phyloP scores from a whole-genome alignment of 768 basidiomycete genomes.

The Tricholoma hemisulphureum region DNA sequence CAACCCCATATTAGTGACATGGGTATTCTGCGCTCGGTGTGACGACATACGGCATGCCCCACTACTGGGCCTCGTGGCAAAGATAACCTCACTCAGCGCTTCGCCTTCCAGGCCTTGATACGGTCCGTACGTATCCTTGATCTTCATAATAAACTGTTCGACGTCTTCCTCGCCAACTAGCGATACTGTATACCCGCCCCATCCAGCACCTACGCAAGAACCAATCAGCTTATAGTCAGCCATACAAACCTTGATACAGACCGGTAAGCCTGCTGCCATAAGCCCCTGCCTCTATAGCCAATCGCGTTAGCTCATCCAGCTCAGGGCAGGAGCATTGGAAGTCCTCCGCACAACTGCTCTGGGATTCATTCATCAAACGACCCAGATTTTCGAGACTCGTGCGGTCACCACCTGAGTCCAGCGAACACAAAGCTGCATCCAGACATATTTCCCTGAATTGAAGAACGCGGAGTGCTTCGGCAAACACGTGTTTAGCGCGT shows the following conservation, averaged over 20 bases:
- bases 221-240: background rate
- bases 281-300: slow-evolving; percentile 72
- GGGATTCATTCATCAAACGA: slow-evolving; percentile 74
- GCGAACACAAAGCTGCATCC: slow-evolving; percentile 28
- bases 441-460: slow-evolving; percentile 72
- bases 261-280: slow-evolving; percentile 84
- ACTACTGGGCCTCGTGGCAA: slow-evolving; percentile 79
- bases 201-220: slow-evolving; percentile 65
- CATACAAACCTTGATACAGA: slow-evolving; percentile 23
- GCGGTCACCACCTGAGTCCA: slow-evolving; percentile 14
- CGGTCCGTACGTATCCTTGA: slow-evolving; percentile 61
- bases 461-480: slow-evolving; percentile 79
- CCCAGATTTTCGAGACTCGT: slow-evolving; percentile 55
- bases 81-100: slow-evolving; percentile 63
- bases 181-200: slow-evolving; percentile 90
- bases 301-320: slow-evolving; percentile 61
- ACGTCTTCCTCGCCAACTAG: slow-evolving; percentile 68
- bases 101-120: slow-evolving; percentile 61
- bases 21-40: slow-evolving; percentile 3
- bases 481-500: slow-evolving; percentile 76
- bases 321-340: slow-evolving; percentile 84
- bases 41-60: slow-evolving; percentile 75
- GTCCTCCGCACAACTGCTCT: slow-evolving; percentile 61
- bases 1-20: background rate
- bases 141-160: slow-evolving; percentile 57